Conservation (phyloP, 768 basidiomycete species). For the Tulasnella sp. region DNA sequence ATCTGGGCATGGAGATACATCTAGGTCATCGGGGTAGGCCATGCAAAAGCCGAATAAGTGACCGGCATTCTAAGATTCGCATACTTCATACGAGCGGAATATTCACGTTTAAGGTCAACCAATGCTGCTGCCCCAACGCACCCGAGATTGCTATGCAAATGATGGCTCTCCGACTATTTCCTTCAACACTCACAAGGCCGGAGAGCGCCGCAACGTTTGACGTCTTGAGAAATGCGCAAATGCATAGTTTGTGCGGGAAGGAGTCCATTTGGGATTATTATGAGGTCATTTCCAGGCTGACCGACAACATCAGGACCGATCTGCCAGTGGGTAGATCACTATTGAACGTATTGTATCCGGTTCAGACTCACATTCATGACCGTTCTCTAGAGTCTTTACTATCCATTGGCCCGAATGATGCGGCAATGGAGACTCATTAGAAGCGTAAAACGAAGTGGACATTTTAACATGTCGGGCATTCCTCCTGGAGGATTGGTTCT, state of each 20-base stretch:
- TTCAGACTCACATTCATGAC: neutral
- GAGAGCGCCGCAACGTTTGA: neutral
- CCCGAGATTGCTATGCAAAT: neutral
- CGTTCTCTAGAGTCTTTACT: no score
- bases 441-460: no score
- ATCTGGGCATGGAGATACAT: neutral
- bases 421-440: no score
- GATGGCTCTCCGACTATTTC: neutral
- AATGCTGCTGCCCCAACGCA: neutral
- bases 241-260: neutral
- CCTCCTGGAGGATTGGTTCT: no score
- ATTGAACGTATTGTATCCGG: no score
- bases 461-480: no score
- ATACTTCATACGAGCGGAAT: neutral
- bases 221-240: neutral
- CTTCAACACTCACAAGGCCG: neutral
- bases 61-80: neutral
- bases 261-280: neutral
- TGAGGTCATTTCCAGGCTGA: neutral
- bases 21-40: neutral
- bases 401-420: no score
- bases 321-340: neutral
- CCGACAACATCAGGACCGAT: neutral
- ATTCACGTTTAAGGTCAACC: neutral
- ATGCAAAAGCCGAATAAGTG: neutral